phyloP scores from a whole-genome alignment of 2,329 filamentous ascomycete genomes.

The Verticillium alfalfae region DNA sequence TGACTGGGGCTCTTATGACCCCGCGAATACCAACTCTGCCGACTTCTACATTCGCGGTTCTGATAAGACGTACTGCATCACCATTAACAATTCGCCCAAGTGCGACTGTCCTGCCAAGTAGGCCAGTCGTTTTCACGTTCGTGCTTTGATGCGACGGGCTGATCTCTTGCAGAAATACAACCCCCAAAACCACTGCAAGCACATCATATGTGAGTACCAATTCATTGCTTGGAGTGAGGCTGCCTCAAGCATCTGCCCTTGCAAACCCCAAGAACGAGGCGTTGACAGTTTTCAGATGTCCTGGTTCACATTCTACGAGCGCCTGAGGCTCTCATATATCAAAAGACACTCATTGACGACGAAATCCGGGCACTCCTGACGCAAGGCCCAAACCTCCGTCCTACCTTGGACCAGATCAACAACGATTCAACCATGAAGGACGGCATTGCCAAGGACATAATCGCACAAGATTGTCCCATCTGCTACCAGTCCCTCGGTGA shows the following conservation, averaged over 20 bases:
- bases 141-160: neutral
- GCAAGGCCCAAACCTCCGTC: slow-evolving; percentile 2
- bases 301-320: slow-evolving; percentile 5
- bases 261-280: neutral
- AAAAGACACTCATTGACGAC: neutral
- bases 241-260: neutral
- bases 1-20: neutral
- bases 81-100: neutral
- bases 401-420: slow-evolving; percentile 1
- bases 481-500: slow-evolving; percentile 5
- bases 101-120: slow-evolving; percentile 6
- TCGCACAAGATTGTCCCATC: slow-evolving; percentile 3
- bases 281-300: slow-evolving; percentile 1
- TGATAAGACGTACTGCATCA: slow-evolving; percentile 1
- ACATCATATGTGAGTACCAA: slow-evolving; percentile 7
- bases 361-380: slow-evolving; percentile 3
- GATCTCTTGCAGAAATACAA: slow-evolving; percentile 1
- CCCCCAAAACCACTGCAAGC: slow-evolving; percentile 7
- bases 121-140: neutral
- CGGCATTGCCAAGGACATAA: slow-evolving; percentile 4
- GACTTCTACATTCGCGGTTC: neutral
- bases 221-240: neutral
- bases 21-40: neutral
- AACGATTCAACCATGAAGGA: slow-evolving; percentile 5
- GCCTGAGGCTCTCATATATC: slow-evolving; percentile 5